Percentiles rank a stretch among this genome's conserved stretches.
Evolutionary conservation across 2,329 filamentous ascomycete species (phyloP).

Genomic region (Diplocarpon mali): DNA sequence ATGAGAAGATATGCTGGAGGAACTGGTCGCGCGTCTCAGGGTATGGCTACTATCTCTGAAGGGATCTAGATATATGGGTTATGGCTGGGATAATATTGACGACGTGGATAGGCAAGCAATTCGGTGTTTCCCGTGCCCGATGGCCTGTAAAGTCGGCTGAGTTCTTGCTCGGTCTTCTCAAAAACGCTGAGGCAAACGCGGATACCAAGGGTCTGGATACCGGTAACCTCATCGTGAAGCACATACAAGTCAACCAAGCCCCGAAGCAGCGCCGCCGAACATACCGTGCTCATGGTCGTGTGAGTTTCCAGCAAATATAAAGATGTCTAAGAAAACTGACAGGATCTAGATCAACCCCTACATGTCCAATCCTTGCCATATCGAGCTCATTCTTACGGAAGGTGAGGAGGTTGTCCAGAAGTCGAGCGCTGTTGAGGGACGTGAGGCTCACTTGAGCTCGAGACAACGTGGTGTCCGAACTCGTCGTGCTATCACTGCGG

Average conservation of each 20-base stretch:
- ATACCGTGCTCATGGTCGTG: constrained; percentile 99
- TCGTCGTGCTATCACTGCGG: constrained; percentile 53
- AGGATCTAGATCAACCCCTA: constrained; percentile 87
- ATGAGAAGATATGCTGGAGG: constrained; percentile 96
- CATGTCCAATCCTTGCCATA: constrained; percentile 99
- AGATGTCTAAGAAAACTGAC: constrained; percentile 5
- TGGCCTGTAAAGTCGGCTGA: constrained; percentile 99
- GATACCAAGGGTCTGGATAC: constrained; percentile 97
- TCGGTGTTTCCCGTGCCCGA: constrained; percentile 94
- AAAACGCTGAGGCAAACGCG: constrained; percentile 95
- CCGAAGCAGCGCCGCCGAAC: constrained; percentile 98
- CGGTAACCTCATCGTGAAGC: constrained; percentile 95
- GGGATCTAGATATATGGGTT: neutral
- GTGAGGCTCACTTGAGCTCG: constrained; percentile 65
- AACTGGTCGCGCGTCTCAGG: constrained; percentile 94
- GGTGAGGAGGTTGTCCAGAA: constrained; percentile 93
- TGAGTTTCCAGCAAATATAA: constrained; percentile 46
- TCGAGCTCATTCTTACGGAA: constrained; percentile 99
- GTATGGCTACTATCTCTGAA: constrained; percentile 46
- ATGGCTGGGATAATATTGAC: constrained; percentile 15
- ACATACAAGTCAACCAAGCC: constrained; percentile 99
- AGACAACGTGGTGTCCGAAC: constrained; percentile 76
- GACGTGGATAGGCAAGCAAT: constrained; percentile 73
- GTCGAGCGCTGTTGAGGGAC: constrained; percentile 56
- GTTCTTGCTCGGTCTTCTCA: constrained; percentile 93